These are phyloP conservation scores for Calonectria hongkongensis DNA, from an alignment of 2,329 filamentous ascomycete species.

Conservation along the genomic window DNA sequence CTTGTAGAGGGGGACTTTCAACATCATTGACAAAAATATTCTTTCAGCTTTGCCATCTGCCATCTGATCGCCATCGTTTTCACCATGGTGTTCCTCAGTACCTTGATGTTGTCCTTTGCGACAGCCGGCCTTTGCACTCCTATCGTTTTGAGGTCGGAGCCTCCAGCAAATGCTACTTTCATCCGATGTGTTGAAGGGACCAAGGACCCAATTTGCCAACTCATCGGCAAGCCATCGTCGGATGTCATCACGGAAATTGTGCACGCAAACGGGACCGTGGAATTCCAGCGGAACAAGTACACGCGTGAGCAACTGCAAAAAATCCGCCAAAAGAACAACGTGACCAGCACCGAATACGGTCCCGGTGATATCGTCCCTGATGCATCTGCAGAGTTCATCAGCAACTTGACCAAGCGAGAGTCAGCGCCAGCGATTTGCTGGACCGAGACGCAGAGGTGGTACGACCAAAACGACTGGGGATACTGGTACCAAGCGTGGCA, in stretches of 20 bases:
- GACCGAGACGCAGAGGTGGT: slow-evolving; percentile 24
- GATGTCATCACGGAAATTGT: slow-evolving; percentile 25
- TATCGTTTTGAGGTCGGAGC: slow-evolving; percentile 19
- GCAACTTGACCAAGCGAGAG: slow-evolving; percentile 25
- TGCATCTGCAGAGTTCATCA: slow-evolving; percentile 21
- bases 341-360: slow-evolving; percentile 12
- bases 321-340: slow-evolving; percentile 25
- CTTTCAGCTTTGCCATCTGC: neutral
- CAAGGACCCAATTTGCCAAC: slow-evolving; percentile 17
- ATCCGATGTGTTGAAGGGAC: slow-evolving; percentile 23
- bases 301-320: slow-evolving; percentile 14
- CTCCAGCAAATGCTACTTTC: slow-evolving; percentile 26
- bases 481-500: slow-evolving; percentile 27
- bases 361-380: slow-evolving; percentile 1
- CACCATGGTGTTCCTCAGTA: slow-evolving; percentile 9
- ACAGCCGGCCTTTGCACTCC: slow-evolving; percentile 23
- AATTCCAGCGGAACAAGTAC: slow-evolving; percentile 20
- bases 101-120: slow-evolving; percentile 24
- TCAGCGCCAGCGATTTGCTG: slow-evolving; percentile 5
- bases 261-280: slow-evolving; percentile 23
- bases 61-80: neutral
- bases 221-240: slow-evolving; percentile 13
- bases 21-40: neutral
- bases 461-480: slow-evolving; percentile 24
- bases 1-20: neutral